Evolutionary conservation across 306 rosid species (phyloP).

Genomic region (Gynostemma pentaphyllum): DNA sequence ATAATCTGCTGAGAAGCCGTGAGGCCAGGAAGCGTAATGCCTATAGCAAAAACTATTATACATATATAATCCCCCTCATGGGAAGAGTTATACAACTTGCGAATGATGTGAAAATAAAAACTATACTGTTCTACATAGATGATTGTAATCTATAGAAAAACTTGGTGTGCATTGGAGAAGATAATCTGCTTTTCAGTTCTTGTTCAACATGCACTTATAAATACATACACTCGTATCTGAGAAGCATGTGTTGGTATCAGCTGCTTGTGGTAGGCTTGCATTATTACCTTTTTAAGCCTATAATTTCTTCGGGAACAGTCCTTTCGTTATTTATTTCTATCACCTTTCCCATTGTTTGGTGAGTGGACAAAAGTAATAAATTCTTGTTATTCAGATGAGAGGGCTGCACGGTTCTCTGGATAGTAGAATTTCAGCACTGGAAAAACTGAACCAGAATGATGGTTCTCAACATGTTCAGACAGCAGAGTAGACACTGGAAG

Average conservation of each 20-base stretch:
- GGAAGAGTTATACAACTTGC: no score
- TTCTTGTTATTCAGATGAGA: slow-evolving; percentile 40
- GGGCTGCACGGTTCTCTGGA: slow-evolving; percentile 58
- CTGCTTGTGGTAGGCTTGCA: not conserved
- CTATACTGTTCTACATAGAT: not conserved
- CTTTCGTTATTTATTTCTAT: not conserved
- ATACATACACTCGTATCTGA: not conserved
- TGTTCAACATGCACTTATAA: not conserved
- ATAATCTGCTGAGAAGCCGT: no score
- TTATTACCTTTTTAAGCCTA: not conserved
- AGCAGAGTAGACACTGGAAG: slow-evolving; percentile 25
- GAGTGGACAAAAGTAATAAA: not conserved
- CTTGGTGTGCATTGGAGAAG: not conserved
- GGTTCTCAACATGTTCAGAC: slow-evolving; percentile 42
- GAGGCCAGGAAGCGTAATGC: no score
- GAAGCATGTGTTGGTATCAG: not conserved
- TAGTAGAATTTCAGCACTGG: slow-evolving; percentile 60
- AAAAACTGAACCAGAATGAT: slow-evolving; percentile 51
- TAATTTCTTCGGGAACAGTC: not conserved
- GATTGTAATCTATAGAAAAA: not conserved
- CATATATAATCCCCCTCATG: no score
- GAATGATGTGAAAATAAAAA: no score
- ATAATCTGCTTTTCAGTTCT: not conserved
- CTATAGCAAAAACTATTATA: no score
- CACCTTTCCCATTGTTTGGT: not conserved